Evolutionary conservation across 139 green algal genomes (phyloP), one percentile per base, ranked within the genome.

Genomic region (Trebouxia sp.): DNA sequence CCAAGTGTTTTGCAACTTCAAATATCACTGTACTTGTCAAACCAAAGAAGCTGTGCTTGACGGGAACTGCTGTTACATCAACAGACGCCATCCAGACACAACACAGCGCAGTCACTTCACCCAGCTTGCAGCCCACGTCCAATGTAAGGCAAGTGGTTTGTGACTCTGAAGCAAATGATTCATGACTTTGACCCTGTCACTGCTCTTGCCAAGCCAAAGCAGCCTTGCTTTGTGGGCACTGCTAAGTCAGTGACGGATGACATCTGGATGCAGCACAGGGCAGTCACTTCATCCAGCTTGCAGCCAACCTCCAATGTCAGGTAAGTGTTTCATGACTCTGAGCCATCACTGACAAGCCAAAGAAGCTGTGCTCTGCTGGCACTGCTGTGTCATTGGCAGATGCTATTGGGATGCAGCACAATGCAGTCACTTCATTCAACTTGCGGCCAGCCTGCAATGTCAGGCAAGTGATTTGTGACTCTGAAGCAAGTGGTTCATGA

Each of bases 241-340:
- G 80, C 78, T 85, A 88, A 41, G 48, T 95, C 12, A 83, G 96
- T 11, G 92, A 96, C 86, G 81, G 90, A n/a, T 92, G 85, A 65
- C 91, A 97, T 70, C 65, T 85, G 0, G 81, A 87, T 74, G 30
- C 41, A 6, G 74, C 85, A 45, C 93, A 97, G 86, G 88, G 93
- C 24, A 43, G 39, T 15, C 56, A 87, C 20, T 96, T 97, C 55
- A 5, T 93, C 12, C 22, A 53, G 15, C 76, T 94, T 30, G 92
- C 89, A 1, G 37, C 30, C 6, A 15, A 80, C 39, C n/a, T n/a
- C n/a, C n/a, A n/a, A n/a, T n/a, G n/a, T n/a, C n/a, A n/a, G n/a
- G n/a, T n/a, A n/a, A n/a, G n/a, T n/a, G n/a, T n/a, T n/a, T n/a
- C n/a, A n/a, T n/a, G n/a, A n/a, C n/a, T n/a, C n/a, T n/a, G n/a